Base-by-base conservation (phyloP, 1,284 basidiomycete genomes). In the Tilletia indica region DNA sequence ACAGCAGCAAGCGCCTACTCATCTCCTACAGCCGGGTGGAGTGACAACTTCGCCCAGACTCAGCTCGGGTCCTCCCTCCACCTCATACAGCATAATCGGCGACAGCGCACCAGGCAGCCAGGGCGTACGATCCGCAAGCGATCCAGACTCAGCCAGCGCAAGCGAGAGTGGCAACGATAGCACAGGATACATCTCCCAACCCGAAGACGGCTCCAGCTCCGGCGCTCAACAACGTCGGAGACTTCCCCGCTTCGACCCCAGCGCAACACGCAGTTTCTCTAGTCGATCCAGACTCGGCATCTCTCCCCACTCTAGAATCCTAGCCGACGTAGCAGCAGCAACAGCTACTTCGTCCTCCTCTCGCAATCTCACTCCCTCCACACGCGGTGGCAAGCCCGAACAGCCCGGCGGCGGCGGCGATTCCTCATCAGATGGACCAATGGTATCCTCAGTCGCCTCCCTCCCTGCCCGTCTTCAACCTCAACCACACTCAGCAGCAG, bases 181-280 rank as follows among this genome's bases (percentile, higher is more conserved):
- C 5, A 64, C 36, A 3, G 61, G 61, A 0, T 64, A 64, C 61
- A 64, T 64, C 36, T 64, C 61, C 36, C 61, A 64, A 39, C 12
- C 36, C 61, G 61, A 64, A 42, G 61, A 64, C 19, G 61, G 61
- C 8, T 42, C 61, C 42, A 45, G 14, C 42, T 9, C 6, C 42
- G 14, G 42, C 42, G 25, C 25, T 25, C 58, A 38, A 11, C 36
- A 38, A 64, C 61, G 61, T 38, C 31, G 61, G 5, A 11, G 34
- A n/a, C 61, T 64, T 5, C 61, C 61, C 36, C 61, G 61, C 31
- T 64, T 64, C 36, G 61, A 64, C n/a, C 61, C 61, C 61, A 64
- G 38, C n/a, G 61, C 61, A 6, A 64, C 61, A 4, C 61, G 61
- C 34, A 64, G 61, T 38, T 64, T 64, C 61, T 64, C 61, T 0